Conservation (phyloP, 129 eudicot species). For the Arctium minus region DNA sequence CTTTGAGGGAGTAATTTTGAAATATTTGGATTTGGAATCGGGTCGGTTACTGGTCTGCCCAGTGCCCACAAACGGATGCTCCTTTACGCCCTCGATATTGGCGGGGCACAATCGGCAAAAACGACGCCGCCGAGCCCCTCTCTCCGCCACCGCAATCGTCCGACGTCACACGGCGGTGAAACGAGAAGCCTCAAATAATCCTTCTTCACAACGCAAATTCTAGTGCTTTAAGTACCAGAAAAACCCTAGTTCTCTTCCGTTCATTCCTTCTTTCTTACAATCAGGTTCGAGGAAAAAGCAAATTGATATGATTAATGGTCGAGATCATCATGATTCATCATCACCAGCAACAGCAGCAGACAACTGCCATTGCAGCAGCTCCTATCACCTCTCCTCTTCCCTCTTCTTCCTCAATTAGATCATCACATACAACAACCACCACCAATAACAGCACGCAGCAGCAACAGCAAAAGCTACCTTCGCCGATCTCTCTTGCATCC, state of each 20-base stretch:
- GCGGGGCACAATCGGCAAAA: background rate
- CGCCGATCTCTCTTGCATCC: slow-evolving; percentile 37
- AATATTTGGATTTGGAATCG: background rate
- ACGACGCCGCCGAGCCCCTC: background rate
- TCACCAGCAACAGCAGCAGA: slow-evolving; percentile 27
- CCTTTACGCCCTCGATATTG: background rate
- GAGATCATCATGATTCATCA: slow-evolving; percentile 47
- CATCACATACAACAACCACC: slow-evolving; percentile 33
- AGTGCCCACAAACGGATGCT: background rate
- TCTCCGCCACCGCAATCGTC: slow-evolving; percentile 6
- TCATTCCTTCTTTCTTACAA: background rate
- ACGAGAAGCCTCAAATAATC: background rate
- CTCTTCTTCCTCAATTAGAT: slow-evolving; percentile 36
- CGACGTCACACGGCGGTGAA: background rate
- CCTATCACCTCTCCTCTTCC: slow-evolving; percentile 23
- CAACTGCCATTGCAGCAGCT: slow-evolving; percentile 22
- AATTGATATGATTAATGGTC: slow-evolving; percentile 39
- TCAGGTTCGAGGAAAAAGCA: background rate
- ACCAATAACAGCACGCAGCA: slow-evolving; percentile 16
- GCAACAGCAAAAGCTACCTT: slow-evolving; percentile 21
- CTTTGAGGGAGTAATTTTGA: too few species aligned
- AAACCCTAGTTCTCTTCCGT: slow-evolving; percentile 14
- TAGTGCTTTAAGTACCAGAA: background rate
- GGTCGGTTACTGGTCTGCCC: background rate
- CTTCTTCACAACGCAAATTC: background rate